Percentiles rank a stretch among this genome's conserved stretches.
Evolutionary conservation across 176 grass and related monocot species (phyloP).

Genomic region (Alloteropsis semialata): DNA sequence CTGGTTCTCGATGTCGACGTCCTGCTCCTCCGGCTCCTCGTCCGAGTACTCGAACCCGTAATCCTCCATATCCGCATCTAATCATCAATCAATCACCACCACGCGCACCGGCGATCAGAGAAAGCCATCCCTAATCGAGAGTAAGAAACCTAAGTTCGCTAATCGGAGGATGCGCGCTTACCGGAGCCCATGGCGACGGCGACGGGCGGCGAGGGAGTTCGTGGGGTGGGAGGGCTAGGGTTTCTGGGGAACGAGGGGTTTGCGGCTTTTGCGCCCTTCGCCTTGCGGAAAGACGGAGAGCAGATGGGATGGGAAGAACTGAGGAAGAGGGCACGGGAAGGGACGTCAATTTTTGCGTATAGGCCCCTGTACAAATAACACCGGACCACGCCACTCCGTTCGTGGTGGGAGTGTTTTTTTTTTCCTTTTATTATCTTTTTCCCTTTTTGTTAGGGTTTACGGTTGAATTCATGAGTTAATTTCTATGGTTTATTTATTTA

Average conservation of each 20-base stretch:
- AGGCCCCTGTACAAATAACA: conserved; percentile 11
- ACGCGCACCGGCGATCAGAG: neutral
- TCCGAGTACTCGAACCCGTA: conserved; percentile 99
- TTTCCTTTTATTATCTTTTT: neutral
- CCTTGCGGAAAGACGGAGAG: neutral
- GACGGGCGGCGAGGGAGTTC: neutral
- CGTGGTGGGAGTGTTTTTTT: neutral
- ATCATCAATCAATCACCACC: conserved; percentile 29
- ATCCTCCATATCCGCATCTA: conserved; percentile 99
- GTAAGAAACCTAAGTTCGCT: neutral
- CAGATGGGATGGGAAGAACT: neutral
- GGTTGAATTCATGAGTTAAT: neutral
- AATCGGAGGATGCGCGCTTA: conserved; percentile 5
- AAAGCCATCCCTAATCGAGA: neutral
- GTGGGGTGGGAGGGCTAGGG: conserved; percentile 26
- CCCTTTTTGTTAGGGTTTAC: neutral
- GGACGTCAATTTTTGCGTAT: neutral
- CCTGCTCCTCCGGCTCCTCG: conserved; percentile 93
- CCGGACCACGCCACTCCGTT: neutral
- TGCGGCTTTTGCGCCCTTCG: neutral
- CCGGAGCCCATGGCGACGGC: conserved; percentile 60
- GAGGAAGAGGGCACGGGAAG: neutral
- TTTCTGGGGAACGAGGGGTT: conserved; percentile 30
- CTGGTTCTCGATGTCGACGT: conserved; percentile 99
- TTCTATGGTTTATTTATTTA: too few species aligned